Evolutionary conservation across 2,329 filamentous ascomycete genomes (phyloP).

Genomic region (Venturia carpophila): DNA sequence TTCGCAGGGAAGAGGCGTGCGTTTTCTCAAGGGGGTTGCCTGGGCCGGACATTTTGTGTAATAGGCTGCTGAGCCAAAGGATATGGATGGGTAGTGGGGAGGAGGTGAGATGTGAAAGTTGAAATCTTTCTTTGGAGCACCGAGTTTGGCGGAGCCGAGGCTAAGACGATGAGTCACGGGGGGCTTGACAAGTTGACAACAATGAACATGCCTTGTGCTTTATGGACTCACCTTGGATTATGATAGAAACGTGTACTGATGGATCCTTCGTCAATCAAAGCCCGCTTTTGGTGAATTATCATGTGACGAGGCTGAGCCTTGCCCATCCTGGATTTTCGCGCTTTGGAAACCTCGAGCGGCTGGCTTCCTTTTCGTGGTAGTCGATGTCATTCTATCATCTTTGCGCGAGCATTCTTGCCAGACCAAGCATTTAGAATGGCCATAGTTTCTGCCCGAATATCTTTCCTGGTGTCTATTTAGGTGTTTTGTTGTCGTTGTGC

Average conservation of each 20-base stretch:
- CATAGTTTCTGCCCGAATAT: too few species aligned
- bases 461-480: too few species aligned
- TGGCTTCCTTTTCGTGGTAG: too few species aligned
- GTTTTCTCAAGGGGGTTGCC: conserved; percentile 15
- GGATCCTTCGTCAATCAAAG: background rate
- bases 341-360: too few species aligned
- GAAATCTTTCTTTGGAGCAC: background rate
- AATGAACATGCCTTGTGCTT: background rate
- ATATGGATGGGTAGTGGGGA: background rate
- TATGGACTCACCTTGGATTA: background rate
- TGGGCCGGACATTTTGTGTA: conserved; percentile 4
- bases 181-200: background rate
- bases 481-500: too few species aligned
- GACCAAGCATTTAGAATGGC: too few species aligned
- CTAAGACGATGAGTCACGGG: background rate
- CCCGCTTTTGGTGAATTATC: background rate
- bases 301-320: conserved; percentile 11
- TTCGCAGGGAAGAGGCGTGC: conserved; percentile 26
- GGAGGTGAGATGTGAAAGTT: background rate
- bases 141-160: background rate
- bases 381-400: too few species aligned
- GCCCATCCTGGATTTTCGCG: background rate
- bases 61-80: background rate
- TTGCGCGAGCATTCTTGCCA: too few species aligned
- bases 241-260: too few species aligned